phyloP scores from a whole-genome alignment of 495 filamentous ascomycete species.

The Emericellopsis terricola region DNA sequence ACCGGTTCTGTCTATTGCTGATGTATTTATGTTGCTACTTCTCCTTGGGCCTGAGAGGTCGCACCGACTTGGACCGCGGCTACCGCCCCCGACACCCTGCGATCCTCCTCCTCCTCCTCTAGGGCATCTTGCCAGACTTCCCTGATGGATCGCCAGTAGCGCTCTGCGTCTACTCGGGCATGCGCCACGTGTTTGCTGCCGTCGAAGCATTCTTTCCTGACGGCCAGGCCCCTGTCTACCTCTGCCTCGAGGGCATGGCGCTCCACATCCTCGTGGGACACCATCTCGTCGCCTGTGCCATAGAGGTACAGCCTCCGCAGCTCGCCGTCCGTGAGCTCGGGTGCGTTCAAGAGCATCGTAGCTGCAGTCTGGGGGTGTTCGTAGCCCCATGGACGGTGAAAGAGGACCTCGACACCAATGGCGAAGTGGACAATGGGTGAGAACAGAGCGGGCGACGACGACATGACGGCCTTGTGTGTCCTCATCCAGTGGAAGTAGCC shows the following conservation, averaged over 20 bases:
- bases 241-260: slow-evolving; percentile 16
- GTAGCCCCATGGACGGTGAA: too few relatives aligned
- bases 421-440: slow-evolving; percentile 13
- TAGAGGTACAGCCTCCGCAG: slow-evolving; percentile 24
- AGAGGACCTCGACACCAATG: slow-evolving; percentile 7
- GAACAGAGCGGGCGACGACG: slow-evolving; percentile 7
- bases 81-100: too few relatives aligned
- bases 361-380: slow-evolving; percentile 7
- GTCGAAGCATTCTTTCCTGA: slow-evolving; percentile 17
- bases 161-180: slow-evolving; percentile 14
- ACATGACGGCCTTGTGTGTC: slow-evolving; percentile 10
- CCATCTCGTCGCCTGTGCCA: slow-evolving; percentile 17
- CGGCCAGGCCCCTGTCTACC: slow-evolving; percentile 11
- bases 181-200: slow-evolving; percentile 23
- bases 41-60: too few relatives aligned
- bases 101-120: too few relatives aligned
- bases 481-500: slow-evolving; percentile 13
- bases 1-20: too few relatives aligned
- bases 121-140: slow-evolving; percentile 17
- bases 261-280: slow-evolving; percentile 22
- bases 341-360: slow-evolving; percentile 14
- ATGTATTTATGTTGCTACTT: too few relatives aligned
- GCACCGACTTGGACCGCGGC: too few relatives aligned
- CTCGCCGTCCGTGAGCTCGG: slow-evolving; percentile 9
- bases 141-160: slow-evolving; percentile 23